Evolutionary conservation across 202 grass and related monocot species (phyloP).

Genomic region (Zoysia matrella): DNA sequence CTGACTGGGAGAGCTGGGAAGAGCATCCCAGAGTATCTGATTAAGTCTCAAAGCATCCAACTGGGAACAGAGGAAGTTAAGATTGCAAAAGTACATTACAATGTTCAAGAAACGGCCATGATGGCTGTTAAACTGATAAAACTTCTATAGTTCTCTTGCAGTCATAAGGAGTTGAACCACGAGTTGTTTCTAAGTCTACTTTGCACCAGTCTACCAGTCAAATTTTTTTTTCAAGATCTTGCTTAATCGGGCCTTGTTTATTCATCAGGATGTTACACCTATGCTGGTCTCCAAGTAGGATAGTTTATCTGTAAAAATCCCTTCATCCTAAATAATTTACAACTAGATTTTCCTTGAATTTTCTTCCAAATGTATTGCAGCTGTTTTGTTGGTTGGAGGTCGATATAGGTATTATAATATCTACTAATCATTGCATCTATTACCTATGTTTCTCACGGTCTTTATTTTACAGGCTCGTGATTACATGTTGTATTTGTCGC

Average conservation of each 20-base stretch:
- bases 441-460: slow-evolving; percentile 3
- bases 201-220: not conserved
- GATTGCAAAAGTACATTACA: not conserved
- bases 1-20: not conserved
- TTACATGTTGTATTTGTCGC: slow-evolving; percentile 70
- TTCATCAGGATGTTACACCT: not conserved
- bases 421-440: not conserved
- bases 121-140: not conserved
- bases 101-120: not conserved
- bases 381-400: not conserved
- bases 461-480: slow-evolving; percentile 67
- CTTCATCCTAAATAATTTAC: not conserved
- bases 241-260: not conserved
- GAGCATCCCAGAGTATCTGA: not conserved
- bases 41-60: not conserved
- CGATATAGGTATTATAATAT: not conserved
- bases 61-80: not conserved
- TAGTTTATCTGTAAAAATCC: not conserved
- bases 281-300: not conserved
- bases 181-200: not conserved
- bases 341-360: not conserved
- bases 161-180: no score
- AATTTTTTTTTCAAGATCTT: not conserved
- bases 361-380: not conserved
- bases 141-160: no score